Percentiles rank a stretch among this genome's conserved stretches.
Evolutionary conservation across 331 rosid genomes (phyloP).

Genomic region (Saraca asoca): DNA sequence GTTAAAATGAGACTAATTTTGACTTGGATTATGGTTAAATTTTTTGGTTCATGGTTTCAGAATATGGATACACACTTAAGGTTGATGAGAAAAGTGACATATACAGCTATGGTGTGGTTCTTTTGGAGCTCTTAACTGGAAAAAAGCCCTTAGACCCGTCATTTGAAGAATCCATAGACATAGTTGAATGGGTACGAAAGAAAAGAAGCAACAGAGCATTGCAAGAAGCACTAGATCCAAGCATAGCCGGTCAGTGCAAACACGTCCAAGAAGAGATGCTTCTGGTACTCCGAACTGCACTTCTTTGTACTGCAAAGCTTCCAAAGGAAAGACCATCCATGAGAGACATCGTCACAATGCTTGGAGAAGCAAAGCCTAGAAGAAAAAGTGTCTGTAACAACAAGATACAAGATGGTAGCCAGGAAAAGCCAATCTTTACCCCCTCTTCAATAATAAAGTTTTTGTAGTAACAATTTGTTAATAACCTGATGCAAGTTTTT

Average conservation of each 20-base stretch:
- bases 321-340: constrained; percentile 88
- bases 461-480: constrained; percentile 34
- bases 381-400: constrained; percentile 68
- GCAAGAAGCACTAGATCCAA: constrained; percentile 62
- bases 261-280: constrained; percentile 88
- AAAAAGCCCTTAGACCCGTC: constrained; percentile 61
- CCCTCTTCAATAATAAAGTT: constrained; percentile 56
- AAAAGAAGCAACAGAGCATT: constrained; percentile 46
- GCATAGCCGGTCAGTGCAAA: constrained; percentile 66
- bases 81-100: constrained; percentile 83
- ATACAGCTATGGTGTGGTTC: constrained; percentile 78
- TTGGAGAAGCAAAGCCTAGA: constrained; percentile 90
- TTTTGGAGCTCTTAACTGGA: constrained; percentile 77
- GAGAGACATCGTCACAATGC: constrained; percentile 79
- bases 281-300: constrained; percentile 74
- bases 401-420: constrained; percentile 37
- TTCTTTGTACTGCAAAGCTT: constrained; percentile 72
- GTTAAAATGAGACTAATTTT: too few species aligned
- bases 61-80: constrained; percentile 78
- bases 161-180: constrained; percentile 58
- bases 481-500: constrained; percentile 4
- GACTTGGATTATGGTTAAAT: too few species aligned
- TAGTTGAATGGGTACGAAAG: constrained; percentile 70
- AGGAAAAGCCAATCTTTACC: constrained; percentile 56
- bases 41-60: constrained; percentile 41